Base-by-base conservation (phyloP, 1,139 yeast species). In the Candida tetrigidarum region DNA sequence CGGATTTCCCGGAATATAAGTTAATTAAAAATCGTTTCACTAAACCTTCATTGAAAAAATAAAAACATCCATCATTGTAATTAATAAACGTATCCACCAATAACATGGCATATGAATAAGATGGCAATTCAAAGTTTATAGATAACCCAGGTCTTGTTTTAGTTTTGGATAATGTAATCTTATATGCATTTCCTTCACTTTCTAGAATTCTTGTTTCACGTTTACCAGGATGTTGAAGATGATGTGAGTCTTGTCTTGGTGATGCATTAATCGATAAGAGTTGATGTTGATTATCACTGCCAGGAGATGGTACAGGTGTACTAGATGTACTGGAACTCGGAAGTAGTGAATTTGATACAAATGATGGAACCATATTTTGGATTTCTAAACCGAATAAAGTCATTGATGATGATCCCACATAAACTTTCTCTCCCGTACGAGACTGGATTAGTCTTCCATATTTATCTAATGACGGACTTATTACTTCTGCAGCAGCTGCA, bases 21-120 rank as follows among this genome's bases (percentile, higher is more conserved):
- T 83, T 76, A 67, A 81, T 77, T 42, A 86, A 60, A 50, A 81
- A 84, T 50, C 79, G 78, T 57, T 85, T 85, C 23, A 85, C 88
- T 25, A 85, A 59, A 0, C 95, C 95, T 58, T 86, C 92, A 59
- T 89, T 89, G 67, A 88, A 86, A 58, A 88, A 88, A 63, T 89
- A 89, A 61, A 87, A 89, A 55, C 96, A 86, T 1, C 93, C 95
- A 59, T 86, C 93, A 55, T 88, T 84, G 58, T 86, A 88, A 43
- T 84, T 83, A 48, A 87, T 79, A 54, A 88, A 88, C 0, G 89
- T 83, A 56, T 86, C 93, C 12, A 86, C 86, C 46, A 87, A 68
- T 11, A 84, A 63, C 78, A 85, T 78, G 5, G 96, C 93, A 56
- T 86, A 84, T 2, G 90, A 82, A 54, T 85, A 86, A 10, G 90